Percentiles rank a stretch among this genome's conserved stretches.
Evolutionary conservation across 2,329 filamentous ascomycete species (phyloP).

Genomic region (Hypoxylon sp.): DNA sequence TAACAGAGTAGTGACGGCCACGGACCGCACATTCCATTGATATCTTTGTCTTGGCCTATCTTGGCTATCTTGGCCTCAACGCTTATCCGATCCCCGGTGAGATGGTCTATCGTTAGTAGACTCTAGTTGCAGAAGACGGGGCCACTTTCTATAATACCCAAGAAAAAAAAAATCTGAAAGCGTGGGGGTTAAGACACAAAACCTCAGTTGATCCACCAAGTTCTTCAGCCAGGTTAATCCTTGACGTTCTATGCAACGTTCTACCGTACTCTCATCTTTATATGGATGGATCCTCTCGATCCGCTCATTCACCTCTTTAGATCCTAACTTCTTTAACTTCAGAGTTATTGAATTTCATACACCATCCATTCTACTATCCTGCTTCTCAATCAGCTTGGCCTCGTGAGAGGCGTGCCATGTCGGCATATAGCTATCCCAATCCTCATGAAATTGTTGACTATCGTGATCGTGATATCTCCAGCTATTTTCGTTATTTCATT

Average conservation of each 20-base stretch:
- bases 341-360: neutral
- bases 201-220: neutral
- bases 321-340: neutral
- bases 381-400: neutral
- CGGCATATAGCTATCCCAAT: neutral
- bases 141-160: neutral
- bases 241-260: neutral
- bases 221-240: neutral
- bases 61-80: too few relatives aligned
- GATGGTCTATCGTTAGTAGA: neutral
- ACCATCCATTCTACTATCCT: neutral
- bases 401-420: neutral
- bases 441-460: neutral
- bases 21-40: neutral
- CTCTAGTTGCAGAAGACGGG: neutral
- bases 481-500: neutral
- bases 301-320: neutral
- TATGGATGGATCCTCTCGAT: neutral
- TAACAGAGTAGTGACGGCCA: neutral
- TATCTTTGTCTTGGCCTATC: neutral
- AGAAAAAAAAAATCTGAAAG: neutral
- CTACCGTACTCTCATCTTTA: neutral
- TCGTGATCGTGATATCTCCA: neutral
- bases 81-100: too few relatives aligned
- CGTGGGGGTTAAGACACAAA: neutral